Percentiles rank a stretch among this genome's conserved stretches.
These are phyloP conservation scores for Fusarium lateritium DNA, from an alignment of 2,329 filamentous ascomycete species.

Conservation along the genomic window DNA sequence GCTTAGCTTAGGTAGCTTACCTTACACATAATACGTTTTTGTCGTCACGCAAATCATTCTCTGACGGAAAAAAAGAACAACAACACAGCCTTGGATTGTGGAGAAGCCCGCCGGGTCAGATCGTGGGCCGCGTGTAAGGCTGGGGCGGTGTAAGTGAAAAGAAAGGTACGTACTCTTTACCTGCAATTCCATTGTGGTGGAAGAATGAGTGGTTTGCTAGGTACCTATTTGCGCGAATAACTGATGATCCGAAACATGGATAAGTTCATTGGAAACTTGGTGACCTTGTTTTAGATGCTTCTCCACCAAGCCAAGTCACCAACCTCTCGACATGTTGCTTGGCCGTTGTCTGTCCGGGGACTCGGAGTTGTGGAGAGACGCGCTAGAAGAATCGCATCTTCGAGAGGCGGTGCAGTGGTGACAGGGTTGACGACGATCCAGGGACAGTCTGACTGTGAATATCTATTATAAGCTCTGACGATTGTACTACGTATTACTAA, in stretches of 20 bases:
- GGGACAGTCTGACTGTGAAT: constrained; percentile 17
- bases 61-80: constrained; percentile 6
- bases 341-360: not conserved
- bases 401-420: constrained; percentile 39
- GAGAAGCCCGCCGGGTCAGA: constrained; percentile 29
- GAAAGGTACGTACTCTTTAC: constrained; percentile 11
- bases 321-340: not conserved
- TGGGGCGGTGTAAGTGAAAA: constrained; percentile 45
- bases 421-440: constrained; percentile 23
- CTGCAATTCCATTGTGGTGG: not conserved
- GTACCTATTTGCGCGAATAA: constrained; percentile 17
- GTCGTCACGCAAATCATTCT: constrained; percentile 19
- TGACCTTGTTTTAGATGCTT: constrained; percentile 12
- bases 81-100: constrained; percentile 46
- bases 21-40: not conserved
- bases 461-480: constrained; percentile 37
- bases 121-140: constrained; percentile 50
- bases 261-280: not conserved
- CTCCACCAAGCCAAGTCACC: not conserved
- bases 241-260: constrained; percentile 12
- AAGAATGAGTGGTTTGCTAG: not conserved
- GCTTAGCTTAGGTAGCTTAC: not conserved
- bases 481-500: constrained; percentile 1
- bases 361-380: not conserved
- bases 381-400: constrained; percentile 33